A percentile compares a stretch with the other conserved stretches of the same genome.
phyloP scores from a whole-genome alignment of 2,329 filamentous ascomycete genomes.

The Apiospora arundinis region DNA sequence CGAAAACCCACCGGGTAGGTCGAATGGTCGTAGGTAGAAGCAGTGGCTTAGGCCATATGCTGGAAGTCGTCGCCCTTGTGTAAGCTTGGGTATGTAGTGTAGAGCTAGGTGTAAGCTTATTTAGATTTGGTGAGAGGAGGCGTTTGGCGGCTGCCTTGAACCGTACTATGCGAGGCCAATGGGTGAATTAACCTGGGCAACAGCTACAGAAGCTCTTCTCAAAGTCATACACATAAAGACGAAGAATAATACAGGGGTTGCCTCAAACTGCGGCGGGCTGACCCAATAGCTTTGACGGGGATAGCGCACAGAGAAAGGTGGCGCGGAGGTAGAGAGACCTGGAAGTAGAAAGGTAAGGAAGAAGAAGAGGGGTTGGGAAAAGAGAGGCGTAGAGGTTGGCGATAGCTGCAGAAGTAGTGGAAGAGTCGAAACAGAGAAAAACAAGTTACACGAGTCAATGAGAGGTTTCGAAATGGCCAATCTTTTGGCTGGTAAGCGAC shows the following conservation, averaged over 20 bases:
- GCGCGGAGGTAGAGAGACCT: background rate
- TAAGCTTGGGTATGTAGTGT: conserved; percentile 1
- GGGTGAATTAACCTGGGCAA: background rate
- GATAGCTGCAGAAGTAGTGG: conserved; percentile 21
- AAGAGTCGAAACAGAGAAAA: background rate
- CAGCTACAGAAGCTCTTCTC: background rate
- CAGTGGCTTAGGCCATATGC: conserved; percentile 10
- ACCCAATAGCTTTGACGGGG: background rate
- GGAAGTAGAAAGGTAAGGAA: background rate
- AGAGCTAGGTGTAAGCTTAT: conserved; percentile 11
- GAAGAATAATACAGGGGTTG: background rate
- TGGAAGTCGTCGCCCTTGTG: background rate
- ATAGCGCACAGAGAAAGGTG: background rate
- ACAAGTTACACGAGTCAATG: conserved; percentile 15
- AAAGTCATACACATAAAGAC: background rate
- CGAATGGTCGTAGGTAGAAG: background rate
- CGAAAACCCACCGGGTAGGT: background rate
- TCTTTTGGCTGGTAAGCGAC: conserved; percentile 10
- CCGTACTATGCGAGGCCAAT: conserved; percentile 1
- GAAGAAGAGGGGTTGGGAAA: conserved; percentile 13
- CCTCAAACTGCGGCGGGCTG: background rate
- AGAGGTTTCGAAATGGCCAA: conserved; percentile 13
- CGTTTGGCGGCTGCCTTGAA: background rate
- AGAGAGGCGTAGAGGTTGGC: conserved; percentile 11
- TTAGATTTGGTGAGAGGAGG: background rate